These are phyloP conservation scores for Sclerotinia subarctica DNA, from an alignment of 2,329 filamentous ascomycete species.

Conservation along the genomic window DNA sequence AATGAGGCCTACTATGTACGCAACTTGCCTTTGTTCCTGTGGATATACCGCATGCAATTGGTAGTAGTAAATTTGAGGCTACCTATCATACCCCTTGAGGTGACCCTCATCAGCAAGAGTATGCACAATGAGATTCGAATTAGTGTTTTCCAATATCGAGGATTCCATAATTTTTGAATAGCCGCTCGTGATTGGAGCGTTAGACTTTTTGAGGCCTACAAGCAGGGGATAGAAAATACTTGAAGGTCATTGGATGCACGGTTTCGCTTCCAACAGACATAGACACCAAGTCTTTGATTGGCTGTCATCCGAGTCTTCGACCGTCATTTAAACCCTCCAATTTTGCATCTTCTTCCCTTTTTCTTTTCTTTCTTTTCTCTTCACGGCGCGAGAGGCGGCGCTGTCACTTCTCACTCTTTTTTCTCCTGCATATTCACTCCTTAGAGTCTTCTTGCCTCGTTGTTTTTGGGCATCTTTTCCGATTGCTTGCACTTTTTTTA, in stretches of 20 bases:
- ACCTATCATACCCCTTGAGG: neutral
- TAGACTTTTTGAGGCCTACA: conserved; percentile 6
- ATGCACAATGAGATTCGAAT: neutral
- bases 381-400: conserved; percentile 5
- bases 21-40: neutral
- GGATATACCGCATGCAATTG: neutral
- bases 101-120: neutral
- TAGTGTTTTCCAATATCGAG: neutral
- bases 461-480: neutral
- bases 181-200: neutral
- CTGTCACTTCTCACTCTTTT: conserved; percentile 4
- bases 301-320: neutral
- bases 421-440: neutral
- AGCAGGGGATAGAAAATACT: neutral
- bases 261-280: neutral
- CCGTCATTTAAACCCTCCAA: neutral
- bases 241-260: neutral
- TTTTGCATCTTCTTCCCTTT: neutral
- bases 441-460: neutral
- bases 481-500: neutral
- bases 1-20: conserved; percentile 1
- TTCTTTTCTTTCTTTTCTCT: conserved; percentile 5
- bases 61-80: neutral
- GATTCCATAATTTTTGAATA: neutral
- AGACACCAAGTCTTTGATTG: neutral